Conservation (phyloP, 179 eudicot genomes). For the Beta lomatogona region DNA sequence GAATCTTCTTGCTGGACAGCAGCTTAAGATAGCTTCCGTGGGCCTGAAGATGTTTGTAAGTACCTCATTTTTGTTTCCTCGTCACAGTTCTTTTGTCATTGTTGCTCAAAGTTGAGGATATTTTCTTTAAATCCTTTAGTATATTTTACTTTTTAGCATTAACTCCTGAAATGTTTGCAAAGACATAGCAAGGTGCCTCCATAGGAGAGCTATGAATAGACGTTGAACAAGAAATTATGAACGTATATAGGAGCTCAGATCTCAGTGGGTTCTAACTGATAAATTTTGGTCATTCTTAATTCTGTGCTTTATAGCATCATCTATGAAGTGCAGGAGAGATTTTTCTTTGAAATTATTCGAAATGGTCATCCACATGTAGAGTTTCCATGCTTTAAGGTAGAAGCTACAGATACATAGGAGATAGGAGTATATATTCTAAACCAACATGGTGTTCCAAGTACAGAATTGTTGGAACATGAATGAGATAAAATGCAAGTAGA, state of each 20-base stretch:
- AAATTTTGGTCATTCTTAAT: not conserved
- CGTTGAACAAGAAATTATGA: not conserved
- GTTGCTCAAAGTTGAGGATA: not conserved
- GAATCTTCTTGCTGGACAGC: constrained; percentile 76
- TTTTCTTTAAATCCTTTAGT: not conserved
- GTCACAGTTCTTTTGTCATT: not conserved
- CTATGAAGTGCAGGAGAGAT: not conserved
- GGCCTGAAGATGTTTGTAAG: constrained; percentile 99
- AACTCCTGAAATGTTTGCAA: not conserved
- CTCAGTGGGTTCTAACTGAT: not conserved
- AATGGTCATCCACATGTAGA: not conserved
- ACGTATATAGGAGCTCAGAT: not conserved
- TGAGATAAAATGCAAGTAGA: not conserved
- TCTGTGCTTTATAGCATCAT: not conserved
- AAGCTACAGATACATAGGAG: not conserved
- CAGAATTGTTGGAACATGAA: too few species aligned
- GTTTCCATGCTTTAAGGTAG: not conserved
- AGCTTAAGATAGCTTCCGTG: constrained; percentile 88
- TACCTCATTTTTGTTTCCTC: constrained; percentile 3
- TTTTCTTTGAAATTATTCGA: not conserved
- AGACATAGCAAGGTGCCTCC: not conserved
- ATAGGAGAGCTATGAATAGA: not conserved
- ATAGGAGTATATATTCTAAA: not conserved
- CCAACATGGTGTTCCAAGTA: not conserved
- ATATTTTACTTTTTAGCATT: not conserved